Evolutionary conservation across 192 early-diverging fungal species (phyloP).

Genomic region (Rhizophagus sp.): DNA sequence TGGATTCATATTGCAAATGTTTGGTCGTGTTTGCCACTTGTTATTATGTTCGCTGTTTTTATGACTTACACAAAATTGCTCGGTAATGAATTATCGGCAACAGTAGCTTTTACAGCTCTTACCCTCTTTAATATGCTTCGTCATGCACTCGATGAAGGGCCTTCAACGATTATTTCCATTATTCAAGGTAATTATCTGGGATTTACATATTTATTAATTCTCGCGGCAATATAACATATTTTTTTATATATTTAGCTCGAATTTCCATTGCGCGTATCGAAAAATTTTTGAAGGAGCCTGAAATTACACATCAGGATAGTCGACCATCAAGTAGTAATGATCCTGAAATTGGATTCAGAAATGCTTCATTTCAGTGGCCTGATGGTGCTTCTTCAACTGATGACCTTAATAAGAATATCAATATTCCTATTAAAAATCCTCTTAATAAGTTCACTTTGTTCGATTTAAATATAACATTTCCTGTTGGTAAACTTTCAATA

Average conservation of each 20-base stretch:
- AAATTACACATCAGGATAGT: conserved; percentile 54
- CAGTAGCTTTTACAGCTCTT: conserved; percentile 61
- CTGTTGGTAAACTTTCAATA: conserved; percentile 69
- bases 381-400: conserved; percentile 37
- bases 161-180: conserved; percentile 57
- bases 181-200: conserved; percentile 44
- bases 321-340: conserved; percentile 37
- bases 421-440: neutral
- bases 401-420: conserved; percentile 11
- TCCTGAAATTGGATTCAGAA: conserved; percentile 63
- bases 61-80: conserved; percentile 60
- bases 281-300: conserved; percentile 72
- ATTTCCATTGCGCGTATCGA: conserved; percentile 73
- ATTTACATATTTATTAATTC: neutral
- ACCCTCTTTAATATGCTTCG: conserved; percentile 76
- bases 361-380: conserved; percentile 70
- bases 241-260: conserved; percentile 30
- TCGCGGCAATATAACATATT: neutral
- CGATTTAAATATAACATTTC: conserved; percentile 69
- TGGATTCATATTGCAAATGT: conserved; percentile 59
- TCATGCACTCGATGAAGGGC: conserved; percentile 61
- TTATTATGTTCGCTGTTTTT: conserved; percentile 63
- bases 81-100: conserved; percentile 39
- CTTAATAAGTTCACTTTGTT: conserved; percentile 53
- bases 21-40: conserved; percentile 60